These are phyloP conservation scores for Porpolomopsis calyptriformis DNA, from an alignment of 768 basidiomycete species.

Conservation along the genomic window DNA sequence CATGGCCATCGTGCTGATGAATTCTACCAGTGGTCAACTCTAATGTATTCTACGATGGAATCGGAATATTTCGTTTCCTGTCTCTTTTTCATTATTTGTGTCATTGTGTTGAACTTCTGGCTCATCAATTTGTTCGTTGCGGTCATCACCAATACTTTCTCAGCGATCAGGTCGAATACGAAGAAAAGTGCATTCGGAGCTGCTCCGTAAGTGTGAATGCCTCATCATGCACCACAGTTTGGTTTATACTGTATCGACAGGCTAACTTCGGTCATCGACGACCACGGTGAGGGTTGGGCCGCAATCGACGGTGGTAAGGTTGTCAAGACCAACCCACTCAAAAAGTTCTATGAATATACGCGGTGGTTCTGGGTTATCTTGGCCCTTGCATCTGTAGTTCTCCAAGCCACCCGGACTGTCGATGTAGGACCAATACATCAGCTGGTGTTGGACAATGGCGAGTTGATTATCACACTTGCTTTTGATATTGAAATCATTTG, in stretches of 20 bases:
- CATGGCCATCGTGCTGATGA: neutral
- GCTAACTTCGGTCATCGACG: constrained; percentile 33
- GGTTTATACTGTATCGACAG: constrained; percentile 13
- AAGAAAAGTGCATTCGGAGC: constrained; percentile 90
- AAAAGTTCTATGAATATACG: constrained; percentile 46
- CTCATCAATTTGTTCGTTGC: constrained; percentile 89
- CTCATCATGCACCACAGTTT: neutral
- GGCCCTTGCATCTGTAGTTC: constrained; percentile 55
- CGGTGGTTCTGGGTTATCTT: constrained; percentile 68
- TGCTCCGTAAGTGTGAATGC: constrained; percentile 41
- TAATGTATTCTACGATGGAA: constrained; percentile 87
- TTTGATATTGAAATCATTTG: constrained; percentile 86
- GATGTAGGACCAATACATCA: constrained; percentile 37
- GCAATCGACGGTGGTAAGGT: constrained; percentile 34
- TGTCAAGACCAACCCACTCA: constrained; percentile 36
- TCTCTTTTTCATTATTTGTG: constrained; percentile 75
- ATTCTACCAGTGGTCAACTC: constrained; percentile 48
- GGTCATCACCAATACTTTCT: constrained; percentile 91
- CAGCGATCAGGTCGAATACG: constrained; percentile 76
- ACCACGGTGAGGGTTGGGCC: constrained; percentile 56
- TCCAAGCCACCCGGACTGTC: constrained; percentile 61
- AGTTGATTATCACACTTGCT: constrained; percentile 66
- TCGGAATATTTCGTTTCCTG: constrained; percentile 83
- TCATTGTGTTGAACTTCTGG: constrained; percentile 90
- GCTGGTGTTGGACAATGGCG: constrained; percentile 47